A percentile compares a stretch with the other conserved stretches of the same genome.
Conservation (phyloP, 768 basidiomycete genomes). For the Mycena belliarum region DNA sequence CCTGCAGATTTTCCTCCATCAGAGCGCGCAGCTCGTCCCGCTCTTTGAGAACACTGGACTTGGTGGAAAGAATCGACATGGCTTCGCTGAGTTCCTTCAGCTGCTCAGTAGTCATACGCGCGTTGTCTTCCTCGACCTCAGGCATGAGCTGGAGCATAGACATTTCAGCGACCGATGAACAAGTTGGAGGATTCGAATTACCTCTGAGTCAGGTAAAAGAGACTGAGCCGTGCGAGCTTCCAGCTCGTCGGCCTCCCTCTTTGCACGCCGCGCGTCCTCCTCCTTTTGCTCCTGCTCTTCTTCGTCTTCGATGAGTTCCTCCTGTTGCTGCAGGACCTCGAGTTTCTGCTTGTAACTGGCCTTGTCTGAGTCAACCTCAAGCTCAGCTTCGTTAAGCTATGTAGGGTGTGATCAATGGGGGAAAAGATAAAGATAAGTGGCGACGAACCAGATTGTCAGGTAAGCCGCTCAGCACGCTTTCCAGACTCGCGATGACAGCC, state of each 20-base stretch:
- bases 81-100: conserved; percentile 93
- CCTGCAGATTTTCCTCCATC: conserved; percentile 92
- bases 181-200: conserved; percentile 25
- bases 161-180: not conserved
- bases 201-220: conserved; percentile 88
- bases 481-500: conserved; percentile 76
- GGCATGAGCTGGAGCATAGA: conserved; percentile 52
- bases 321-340: conserved; percentile 96
- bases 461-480: conserved; percentile 86
- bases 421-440: not conserved
- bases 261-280: conserved; percentile 85
- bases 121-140: conserved; percentile 67
- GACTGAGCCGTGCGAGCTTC: conserved; percentile 80
- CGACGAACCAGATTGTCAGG: conserved; percentile 88
- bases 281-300: conserved; percentile 97
- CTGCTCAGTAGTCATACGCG: conserved; percentile 97
- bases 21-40: conserved; percentile 85
- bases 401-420: not conserved
- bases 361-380: conserved; percentile 91
- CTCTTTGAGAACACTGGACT: conserved; percentile 94
- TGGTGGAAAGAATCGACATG: conserved; percentile 86
- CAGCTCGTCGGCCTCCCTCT: conserved; percentile 76
- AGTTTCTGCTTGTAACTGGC: conserved; percentile 98
- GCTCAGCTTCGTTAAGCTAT: conserved; percentile 94
- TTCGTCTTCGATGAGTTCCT: conserved; percentile 99